Conservation (phyloP, 1,139 yeast species). For the Tardiomyces digboiensis region DNA sequence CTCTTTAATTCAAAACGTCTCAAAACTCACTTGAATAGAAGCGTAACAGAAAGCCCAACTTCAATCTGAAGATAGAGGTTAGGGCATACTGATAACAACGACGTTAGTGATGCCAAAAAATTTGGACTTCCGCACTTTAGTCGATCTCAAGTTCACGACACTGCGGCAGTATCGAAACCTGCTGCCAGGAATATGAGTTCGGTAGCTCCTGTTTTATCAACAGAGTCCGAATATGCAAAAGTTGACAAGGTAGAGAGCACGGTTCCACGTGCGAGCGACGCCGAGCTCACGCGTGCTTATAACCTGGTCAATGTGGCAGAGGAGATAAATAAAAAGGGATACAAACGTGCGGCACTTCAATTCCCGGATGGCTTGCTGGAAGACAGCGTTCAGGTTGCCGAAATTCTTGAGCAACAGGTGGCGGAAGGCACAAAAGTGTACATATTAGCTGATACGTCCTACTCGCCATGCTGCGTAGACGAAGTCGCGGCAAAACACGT, state of each 20-base stretch:
- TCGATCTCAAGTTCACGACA: neutral
- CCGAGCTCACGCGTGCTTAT: slow-evolving; percentile 4
- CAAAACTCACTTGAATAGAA: too few species aligned
- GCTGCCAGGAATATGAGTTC: neutral
- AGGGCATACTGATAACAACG: neutral
- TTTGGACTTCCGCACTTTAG: neutral
- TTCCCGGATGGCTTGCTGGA: slow-evolving; percentile 77
- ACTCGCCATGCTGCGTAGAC: slow-evolving; percentile 92
- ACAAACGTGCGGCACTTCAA: slow-evolving; percentile 62
- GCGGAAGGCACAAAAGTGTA: slow-evolving; percentile 13
- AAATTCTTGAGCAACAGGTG: slow-evolving; percentile 32
- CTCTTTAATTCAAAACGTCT: too few species aligned
- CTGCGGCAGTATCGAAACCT: neutral
- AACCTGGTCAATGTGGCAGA: slow-evolving; percentile 8
- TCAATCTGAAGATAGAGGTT: neutral
- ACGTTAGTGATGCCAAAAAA: neutral
- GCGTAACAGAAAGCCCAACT: neutral
- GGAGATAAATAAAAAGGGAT: slow-evolving; percentile 21
- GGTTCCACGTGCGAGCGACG: slow-evolving; percentile 1
- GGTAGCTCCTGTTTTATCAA: slow-evolving; percentile 12
- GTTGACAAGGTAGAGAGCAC: slow-evolving; percentile 4
- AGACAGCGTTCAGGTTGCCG: slow-evolving; percentile 68
- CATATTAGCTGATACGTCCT: slow-evolving; percentile 84
- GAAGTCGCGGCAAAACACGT: slow-evolving; percentile 97
- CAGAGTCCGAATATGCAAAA: slow-evolving; percentile 11